These are phyloP conservation scores for Penicillium sp. DNA, from an alignment of 2,329 filamentous ascomycete species.

Conservation along the genomic window DNA sequence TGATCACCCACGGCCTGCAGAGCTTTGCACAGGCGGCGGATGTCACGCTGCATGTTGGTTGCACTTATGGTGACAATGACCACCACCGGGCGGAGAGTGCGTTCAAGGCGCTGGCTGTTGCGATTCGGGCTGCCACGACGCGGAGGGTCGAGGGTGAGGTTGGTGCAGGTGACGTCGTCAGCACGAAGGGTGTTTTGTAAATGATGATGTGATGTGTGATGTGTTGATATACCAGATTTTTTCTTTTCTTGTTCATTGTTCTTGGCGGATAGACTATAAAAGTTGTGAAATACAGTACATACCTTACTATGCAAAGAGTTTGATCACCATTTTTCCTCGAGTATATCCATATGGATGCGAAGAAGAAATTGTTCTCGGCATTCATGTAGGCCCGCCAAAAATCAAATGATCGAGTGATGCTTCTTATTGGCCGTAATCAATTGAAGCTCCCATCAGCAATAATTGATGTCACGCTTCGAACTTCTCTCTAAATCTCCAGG, in stretches of 20 bases:
- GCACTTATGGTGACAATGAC: slow-evolving; percentile 86
- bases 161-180: slow-evolving; percentile 89
- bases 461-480: background rate
- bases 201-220: slow-evolving; percentile 13
- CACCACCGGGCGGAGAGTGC: slow-evolving; percentile 95
- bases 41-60: slow-evolving; percentile 94
- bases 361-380: background rate
- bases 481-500: background rate
- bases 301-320: background rate
- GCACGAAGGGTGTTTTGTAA: slow-evolving; percentile 88
- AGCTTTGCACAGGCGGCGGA: slow-evolving; percentile 90
- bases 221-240: slow-evolving; percentile 9
- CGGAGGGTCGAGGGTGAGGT: slow-evolving; percentile 74
- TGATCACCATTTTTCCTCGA: background rate
- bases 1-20: slow-evolving; percentile 94
- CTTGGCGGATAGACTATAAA: slow-evolving; percentile 5
- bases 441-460: background rate
- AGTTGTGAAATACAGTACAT: slow-evolving; percentile 3
- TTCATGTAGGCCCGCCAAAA: background rate
- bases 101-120: slow-evolving; percentile 93
- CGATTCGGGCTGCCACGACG: slow-evolving; percentile 75
- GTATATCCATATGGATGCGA: background rate
- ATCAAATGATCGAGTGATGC: background rate
- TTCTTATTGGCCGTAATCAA: background rate
- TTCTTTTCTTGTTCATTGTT: background rate